Base-by-base conservation (phyloP, 805 yeast genomes). In the Maudiozyma turicensis region DNA sequence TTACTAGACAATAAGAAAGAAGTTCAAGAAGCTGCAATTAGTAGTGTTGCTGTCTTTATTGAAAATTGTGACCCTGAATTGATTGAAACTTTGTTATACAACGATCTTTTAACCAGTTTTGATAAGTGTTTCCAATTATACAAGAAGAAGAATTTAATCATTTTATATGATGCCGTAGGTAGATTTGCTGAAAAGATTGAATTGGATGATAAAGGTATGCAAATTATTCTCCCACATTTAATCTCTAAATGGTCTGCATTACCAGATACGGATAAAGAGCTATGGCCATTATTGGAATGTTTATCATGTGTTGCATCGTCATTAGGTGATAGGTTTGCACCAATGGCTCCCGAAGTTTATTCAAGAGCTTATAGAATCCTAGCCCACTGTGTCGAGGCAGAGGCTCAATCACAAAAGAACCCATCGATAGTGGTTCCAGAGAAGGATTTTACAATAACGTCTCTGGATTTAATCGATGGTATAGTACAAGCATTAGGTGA, bases 11-110 rank as follows among this genome's bases (percentile, higher is more conserved):
- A 72, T 46, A 88, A 87, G 70, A 89, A 90, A 63, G 85, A 84
- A 50, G 99, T 91, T n/a, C 99, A 93, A 68, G 91, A 89, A 59
- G 84, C 95, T 49, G 96, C 95, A 1, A 87, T 95, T 57, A 79
- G 89, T 37, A 86, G 96, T 9, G 75, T 91, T 42, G 84, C 95
- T 0, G 82, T 81, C 49, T 85, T 90, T 53, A 81, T 90, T 40
- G 97, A 90, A 59, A 78, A 75, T 50, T 76, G 93, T 26, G 88
- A 86, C 48, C 67, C 80, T 1, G 74, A 72, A 41, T 62, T 84
- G 40, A 72, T 90, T 45, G 75, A 73, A 29, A 82, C 82, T 20
- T 78, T 84, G 52, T 59, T 71, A 1, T 69, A 81, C 45, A 85
- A 75, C 44, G 84, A 82, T 8, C 71, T 93, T 50, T 70, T 91